Evolutionary conservation across 2,329 filamentous ascomycete genomes (phyloP).

Genomic region (Lachnellula cervina): DNA sequence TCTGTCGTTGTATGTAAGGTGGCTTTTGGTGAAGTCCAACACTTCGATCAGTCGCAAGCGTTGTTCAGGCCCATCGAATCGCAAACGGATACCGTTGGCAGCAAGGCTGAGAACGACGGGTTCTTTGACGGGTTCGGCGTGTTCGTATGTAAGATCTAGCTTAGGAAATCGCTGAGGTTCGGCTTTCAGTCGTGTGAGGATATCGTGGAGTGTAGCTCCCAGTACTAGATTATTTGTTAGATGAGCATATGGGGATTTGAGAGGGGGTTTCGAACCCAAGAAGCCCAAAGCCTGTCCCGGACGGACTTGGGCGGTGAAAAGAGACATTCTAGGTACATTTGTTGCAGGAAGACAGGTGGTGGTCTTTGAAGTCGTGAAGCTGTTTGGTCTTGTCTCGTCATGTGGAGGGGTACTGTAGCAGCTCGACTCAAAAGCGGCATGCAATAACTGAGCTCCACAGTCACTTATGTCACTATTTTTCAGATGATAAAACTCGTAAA

Average conservation of each 20-base stretch:
- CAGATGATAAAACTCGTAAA: no score
- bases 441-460: no score
- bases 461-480: no score
- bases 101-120: conserved; percentile 74
- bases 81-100: conserved; percentile 79
- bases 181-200: conserved; percentile 81
- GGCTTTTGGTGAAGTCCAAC: conserved; percentile 79
- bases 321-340: conserved; percentile 34
- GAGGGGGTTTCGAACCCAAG: conserved; percentile 37
- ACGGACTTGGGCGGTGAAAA: conserved; percentile 58
- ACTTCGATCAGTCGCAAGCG: conserved; percentile 87
- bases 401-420: background rate
- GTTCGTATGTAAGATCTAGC: conserved; percentile 77
- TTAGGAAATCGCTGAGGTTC: conserved; percentile 78
- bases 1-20: conserved; percentile 74
- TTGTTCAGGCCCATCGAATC: conserved; percentile 92
- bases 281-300: conserved; percentile 56
- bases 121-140: conserved; percentile 66
- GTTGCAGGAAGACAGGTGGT: background rate
- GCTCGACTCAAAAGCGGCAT: no score
- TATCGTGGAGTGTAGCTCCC: conserved; percentile 85
- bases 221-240: conserved; percentile 54
- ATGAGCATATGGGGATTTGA: conserved; percentile 1
- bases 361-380: background rate
- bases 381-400: background rate